Evolutionary conservation across 192 early-diverging fungal species (phyloP), one percentile per base, ranked within the genome.

Genomic region (Umbelopsis isabellina): DNA sequence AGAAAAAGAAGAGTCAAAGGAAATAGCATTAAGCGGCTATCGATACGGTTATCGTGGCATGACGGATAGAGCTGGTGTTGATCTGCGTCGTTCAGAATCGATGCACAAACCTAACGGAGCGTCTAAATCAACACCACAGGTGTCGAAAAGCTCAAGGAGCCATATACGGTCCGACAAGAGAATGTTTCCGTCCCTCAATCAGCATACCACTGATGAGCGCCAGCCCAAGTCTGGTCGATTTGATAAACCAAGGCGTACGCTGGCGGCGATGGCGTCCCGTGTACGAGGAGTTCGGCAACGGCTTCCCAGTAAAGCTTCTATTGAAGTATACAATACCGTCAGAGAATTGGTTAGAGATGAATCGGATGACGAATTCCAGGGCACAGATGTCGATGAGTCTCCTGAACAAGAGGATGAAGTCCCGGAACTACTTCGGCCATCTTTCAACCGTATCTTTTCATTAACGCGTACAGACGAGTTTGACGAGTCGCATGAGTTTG

Each of bases 381-480:
- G 69, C 13, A 74, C 71, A 25, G 76, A 78, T 22, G 74, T 75
- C 20, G 83, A 80, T 20, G 79, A 83, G 13, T 25, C n/a, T 27
- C 27, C 55, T 3, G 55, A 61, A 8, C 16, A 30, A 6, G 55
- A 35, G 18, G 55, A 61, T 7, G 55, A 61, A 61, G 13, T 30
- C 1, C 27, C 30, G 0, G 55, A 61, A 35, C 12, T 30, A 5
- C 30, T 61, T 61, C 44, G 55, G 8, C 69, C 64, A 11, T 61
- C 45, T 0, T 58, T 64, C 9, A 79, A 78, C 23, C 77, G 77
- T 46, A 82, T 73, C 1, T 85, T 88, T 51, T 85, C 83, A 22
- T 50, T 88, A 18, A 86, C 79, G 13, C 72, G 75, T 55, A 86
- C 86, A 1, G 86, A 88, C 61, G 84, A 78, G n/a, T 86, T 83